Evolutionary conservation across 2,329 filamentous ascomycete species (phyloP).

Genomic region (Trichoderma afroharzianum): DNA sequence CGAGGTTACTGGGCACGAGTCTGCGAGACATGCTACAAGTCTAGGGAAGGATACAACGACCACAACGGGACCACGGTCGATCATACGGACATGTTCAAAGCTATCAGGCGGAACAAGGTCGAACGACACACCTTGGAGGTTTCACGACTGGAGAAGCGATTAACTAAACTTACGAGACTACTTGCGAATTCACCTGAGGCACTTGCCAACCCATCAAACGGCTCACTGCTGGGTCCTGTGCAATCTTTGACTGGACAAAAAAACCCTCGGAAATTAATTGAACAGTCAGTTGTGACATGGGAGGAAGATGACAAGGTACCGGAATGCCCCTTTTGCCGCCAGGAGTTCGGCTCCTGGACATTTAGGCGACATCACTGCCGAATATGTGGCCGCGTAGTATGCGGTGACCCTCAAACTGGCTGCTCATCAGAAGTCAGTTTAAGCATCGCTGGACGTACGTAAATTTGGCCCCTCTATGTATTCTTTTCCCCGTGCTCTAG

Average conservation of each 20-base stretch:
- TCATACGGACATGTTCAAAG: constrained; percentile 67
- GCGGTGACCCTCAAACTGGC: constrained; percentile 76
- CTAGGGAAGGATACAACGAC: constrained; percentile 91
- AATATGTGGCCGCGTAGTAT: constrained; percentile 89
- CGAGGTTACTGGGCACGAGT: constrained; percentile 91
- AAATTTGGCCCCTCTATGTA: neutral
- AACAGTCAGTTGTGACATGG: constrained; percentile 93
- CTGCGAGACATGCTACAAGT: constrained; percentile 99
- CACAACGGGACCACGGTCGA: constrained; percentile 69
- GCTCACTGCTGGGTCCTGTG: constrained; percentile 58
- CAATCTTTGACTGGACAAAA: constrained; percentile 63
- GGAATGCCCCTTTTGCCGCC: constrained; percentile 90
- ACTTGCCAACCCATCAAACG: constrained; percentile 41
- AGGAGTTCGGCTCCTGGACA: constrained; percentile 90
- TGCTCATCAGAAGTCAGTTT: constrained; percentile 84
- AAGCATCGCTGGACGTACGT: constrained; percentile 59
- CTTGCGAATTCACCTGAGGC: constrained; percentile 73
- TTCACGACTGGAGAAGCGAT: constrained; percentile 82
- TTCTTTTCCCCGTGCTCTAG: no score
- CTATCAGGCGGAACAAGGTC: constrained; percentile 69
- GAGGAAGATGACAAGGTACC: constrained; percentile 80
- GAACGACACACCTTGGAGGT: constrained; percentile 86
- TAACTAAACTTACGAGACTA: constrained; percentile 84
- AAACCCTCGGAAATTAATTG: constrained; percentile 73
- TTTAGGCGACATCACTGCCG: constrained; percentile 93